A percentile compares a stretch with the other conserved stretches of the same genome.
Conservation (phyloP, 768 basidiomycete genomes). For the Dendrothele bispora region DNA sequence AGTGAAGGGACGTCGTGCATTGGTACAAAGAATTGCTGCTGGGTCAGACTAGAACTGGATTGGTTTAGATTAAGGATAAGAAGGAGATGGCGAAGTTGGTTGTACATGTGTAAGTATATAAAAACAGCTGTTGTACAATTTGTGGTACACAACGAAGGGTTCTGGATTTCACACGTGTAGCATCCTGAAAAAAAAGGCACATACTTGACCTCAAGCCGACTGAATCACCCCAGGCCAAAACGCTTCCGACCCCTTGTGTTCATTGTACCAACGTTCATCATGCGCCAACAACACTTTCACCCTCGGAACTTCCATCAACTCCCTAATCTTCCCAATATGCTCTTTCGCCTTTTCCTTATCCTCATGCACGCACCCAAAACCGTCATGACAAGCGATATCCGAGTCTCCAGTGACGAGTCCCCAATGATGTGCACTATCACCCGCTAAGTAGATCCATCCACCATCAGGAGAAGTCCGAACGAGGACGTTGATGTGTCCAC, state of each 20-base stretch:
- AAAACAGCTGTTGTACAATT: too few species aligned
- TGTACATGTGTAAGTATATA: too few species aligned
- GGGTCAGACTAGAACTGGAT: constrained; percentile 11
- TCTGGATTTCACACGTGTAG: too few species aligned
- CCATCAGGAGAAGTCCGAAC: constrained; percentile 54
- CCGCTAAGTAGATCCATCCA: constrained; percentile 55
- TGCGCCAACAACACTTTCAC: constrained; percentile 54
- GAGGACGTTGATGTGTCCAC: constrained; percentile 55
- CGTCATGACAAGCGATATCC: constrained; percentile 33
- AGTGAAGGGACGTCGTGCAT: constrained; percentile 71
- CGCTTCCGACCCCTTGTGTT: constrained; percentile 39
- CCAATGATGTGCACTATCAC: constrained; percentile 58
- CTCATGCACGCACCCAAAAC: constrained; percentile 39
- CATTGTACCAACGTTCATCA: constrained; percentile 51
- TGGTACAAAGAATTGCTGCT: constrained; percentile 34
- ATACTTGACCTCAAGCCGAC: background rate
- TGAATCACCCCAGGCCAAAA: constrained; percentile 43
- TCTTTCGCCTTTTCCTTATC: constrained; percentile 42
- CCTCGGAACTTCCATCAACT: constrained; percentile 34
- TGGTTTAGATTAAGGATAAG: too few species aligned
- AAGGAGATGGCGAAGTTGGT: too few species aligned
- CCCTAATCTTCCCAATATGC: constrained; percentile 39
- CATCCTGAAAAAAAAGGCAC: too few species aligned
- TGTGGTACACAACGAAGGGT: too few species aligned
- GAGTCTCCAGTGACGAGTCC: constrained; percentile 46